Conservation (phyloP, 768 basidiomycete genomes). For the Chalciporus sphaerocephalus region DNA sequence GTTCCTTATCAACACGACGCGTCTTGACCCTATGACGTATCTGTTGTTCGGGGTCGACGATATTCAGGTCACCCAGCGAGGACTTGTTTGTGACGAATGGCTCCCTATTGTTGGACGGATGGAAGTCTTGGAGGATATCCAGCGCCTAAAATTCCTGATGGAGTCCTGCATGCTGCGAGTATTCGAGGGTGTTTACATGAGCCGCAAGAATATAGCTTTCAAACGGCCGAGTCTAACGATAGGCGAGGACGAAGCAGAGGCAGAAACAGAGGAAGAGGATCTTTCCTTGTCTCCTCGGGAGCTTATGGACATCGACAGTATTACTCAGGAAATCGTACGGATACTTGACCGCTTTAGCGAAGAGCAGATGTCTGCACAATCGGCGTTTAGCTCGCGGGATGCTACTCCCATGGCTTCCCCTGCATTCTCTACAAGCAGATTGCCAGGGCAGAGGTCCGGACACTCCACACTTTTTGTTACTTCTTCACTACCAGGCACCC, state of each 20-base stretch:
- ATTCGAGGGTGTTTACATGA: conserved; percentile 73
- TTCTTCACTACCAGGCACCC: conserved; percentile 62
- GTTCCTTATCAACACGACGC: conserved; percentile 75
- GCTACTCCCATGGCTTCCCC: conserved; percentile 62
- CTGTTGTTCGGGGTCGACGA: conserved; percentile 87
- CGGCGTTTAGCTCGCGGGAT: conserved; percentile 58
- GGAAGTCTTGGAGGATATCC: conserved; percentile 76
- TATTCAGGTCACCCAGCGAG: conserved; percentile 62
- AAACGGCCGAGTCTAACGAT: conserved; percentile 32
- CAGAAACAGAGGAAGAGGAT: conserved; percentile 41
- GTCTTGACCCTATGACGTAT: conserved; percentile 84
- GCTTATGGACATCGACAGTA: conserved; percentile 66
- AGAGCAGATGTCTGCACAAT: conserved; percentile 56
- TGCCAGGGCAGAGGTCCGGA: conserved; percentile 50
- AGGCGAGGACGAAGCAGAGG: conserved; percentile 53
- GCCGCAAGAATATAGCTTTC: conserved; percentile 28
- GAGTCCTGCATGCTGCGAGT: conserved; percentile 85
- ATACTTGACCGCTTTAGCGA: conserved; percentile 69
- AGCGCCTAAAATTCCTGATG: conserved; percentile 72
- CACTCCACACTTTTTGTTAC: conserved; percentile 52
- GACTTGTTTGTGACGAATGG: conserved; percentile 89
- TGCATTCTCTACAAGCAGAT: conserved; percentile 33
- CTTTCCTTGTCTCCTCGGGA: conserved; percentile 63
- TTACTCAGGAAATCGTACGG: conserved; percentile 70
- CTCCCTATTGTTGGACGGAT: conserved; percentile 74